Base-by-base conservation (phyloP, 139 green algal genomes). In the Volvox africanus region DNA sequence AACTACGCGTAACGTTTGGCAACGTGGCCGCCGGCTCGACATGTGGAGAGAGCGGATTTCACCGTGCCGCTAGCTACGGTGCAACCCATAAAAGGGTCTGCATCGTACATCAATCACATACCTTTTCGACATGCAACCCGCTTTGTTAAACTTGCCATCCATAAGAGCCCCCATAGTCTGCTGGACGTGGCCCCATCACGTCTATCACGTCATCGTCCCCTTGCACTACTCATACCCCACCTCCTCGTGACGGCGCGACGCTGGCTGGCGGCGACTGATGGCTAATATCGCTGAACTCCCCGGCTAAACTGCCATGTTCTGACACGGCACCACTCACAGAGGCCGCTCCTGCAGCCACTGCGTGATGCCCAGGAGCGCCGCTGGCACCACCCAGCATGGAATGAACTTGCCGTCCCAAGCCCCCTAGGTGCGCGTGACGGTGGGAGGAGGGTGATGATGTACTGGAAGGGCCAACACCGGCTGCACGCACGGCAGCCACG, bases 181-280 rank as follows among this genome's bases (percentile, higher is more conserved):
- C 44, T 5, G 44, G 44, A 55, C 44, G 44, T 55, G 44, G 44
- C 44, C 44, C 44, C 44, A 55, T 5, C 44, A 55, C 44, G 44
- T 55, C 44, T 55, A n/a, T n/a, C n/a, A n/a, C n/a, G n/a, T n/a
- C 44, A 14, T 14, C 44, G 44, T 9, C 44, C 5, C 44, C 44
- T 55, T 55, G 44, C 44, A 9, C 44, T 55, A 9, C 44, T 55
- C 44, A 55, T 55, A 55, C 44, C n/a, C 44, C 44, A 90, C 86
- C 71, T 24, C 36, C 30, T 0, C 73, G 71, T 0, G 86, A 90
- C 11, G 86, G 86, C 73, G 86, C 86, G 0, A 90, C 73, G 55
- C 86, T 90, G 44, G 71, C 69, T 44, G 86, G 86, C 86, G 86
- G 86, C n/a, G 86, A 90, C 3, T 77, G 50, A 21, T 90, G 86